phyloP scores from a whole-genome alignment of 2,329 filamentous ascomycete species.

The Beauveria pseudobassiana region DNA sequence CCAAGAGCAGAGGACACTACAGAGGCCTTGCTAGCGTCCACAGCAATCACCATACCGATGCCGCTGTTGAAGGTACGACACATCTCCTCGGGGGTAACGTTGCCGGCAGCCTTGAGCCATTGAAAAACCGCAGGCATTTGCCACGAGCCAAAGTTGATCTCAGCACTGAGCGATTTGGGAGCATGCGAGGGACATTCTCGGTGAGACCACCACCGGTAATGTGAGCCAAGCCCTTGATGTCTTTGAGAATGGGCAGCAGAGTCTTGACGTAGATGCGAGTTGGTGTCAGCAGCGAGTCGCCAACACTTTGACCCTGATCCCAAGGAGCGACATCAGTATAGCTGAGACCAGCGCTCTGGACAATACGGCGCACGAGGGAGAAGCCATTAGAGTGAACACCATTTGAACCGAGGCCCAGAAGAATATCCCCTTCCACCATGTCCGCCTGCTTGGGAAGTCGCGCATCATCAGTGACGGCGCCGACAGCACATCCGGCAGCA shows the following conservation, averaged over 20 bases:
- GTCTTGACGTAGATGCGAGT: constrained; percentile 91
- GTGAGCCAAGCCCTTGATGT: constrained; percentile 89
- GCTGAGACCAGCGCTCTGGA: constrained; percentile 62
- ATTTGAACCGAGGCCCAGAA: constrained; percentile 77
- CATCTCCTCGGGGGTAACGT: constrained; percentile 72
- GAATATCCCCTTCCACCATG: constrained; percentile 77
- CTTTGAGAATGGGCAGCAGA: constrained; percentile 57
- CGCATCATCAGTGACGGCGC: constrained; percentile 62
- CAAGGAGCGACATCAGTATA: constrained; percentile 74
- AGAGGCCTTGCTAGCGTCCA: constrained; percentile 56
- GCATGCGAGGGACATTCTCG: constrained; percentile 92
- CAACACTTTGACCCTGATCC: constrained; percentile 55
- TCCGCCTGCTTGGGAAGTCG: constrained; percentile 67
- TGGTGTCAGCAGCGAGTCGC: constrained; percentile 74
- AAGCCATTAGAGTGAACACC: constrained; percentile 96
- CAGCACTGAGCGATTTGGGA: constrained; percentile 68
- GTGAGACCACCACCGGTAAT: constrained; percentile 91
- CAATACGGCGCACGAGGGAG: constrained; percentile 87
- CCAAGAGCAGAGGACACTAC: constrained; percentile 54
- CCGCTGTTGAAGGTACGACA: constrained; percentile 91
- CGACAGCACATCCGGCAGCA: constrained; percentile 82
- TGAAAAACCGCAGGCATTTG: constrained; percentile 69
- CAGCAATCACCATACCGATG: constrained; percentile 86
- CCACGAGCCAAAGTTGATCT: constrained; percentile 74
- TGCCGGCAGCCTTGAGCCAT: constrained; percentile 73